A percentile compares a stretch with the other conserved stretches of the same genome.
Evolutionary conservation across 305 asterid species (phyloP).

Genomic region (Lippia alba): DNA sequence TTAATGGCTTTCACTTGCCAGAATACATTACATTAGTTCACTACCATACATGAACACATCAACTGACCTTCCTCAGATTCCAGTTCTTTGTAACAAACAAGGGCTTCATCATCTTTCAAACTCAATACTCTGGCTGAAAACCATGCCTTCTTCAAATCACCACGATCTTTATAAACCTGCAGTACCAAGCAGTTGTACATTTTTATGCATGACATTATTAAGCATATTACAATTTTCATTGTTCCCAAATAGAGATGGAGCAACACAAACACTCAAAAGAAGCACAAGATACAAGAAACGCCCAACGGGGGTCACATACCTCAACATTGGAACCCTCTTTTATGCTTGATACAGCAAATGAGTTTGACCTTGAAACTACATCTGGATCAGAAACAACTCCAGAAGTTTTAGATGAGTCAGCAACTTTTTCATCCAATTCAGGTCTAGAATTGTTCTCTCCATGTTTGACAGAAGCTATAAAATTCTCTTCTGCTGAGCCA

Average conservation of each 20-base stretch:
- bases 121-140: constrained; percentile 69
- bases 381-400: constrained; percentile 49
- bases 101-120: constrained; percentile 74
- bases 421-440: constrained; percentile 44
- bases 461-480: constrained; percentile 41
- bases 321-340: constrained; percentile 81
- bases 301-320: constrained; percentile 54
- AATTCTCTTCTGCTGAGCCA: constrained; percentile 43
- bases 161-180: constrained; percentile 83
- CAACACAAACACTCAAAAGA: constrained; percentile 20
- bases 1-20: not conserved
- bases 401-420: constrained; percentile 45
- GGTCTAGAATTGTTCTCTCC: constrained; percentile 50
- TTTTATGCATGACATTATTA: constrained; percentile 22
- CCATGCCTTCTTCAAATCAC: constrained; percentile 76
- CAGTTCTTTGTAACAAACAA: constrained; percentile 67
- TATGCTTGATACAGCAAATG: constrained; percentile 46
- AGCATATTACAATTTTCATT: constrained; percentile 10
- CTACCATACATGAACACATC: constrained; percentile 30
- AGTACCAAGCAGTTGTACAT: constrained; percentile 33
- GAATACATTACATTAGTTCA: constrained; percentile 25
- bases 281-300: constrained; percentile 17
- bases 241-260: constrained; percentile 7
- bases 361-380: constrained; percentile 39
- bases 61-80: constrained; percentile 74